Evolutionary conservation across 371 early-diverging fungal species (phyloP).

Genomic region (Syncephalis plumigaleata): DNA sequence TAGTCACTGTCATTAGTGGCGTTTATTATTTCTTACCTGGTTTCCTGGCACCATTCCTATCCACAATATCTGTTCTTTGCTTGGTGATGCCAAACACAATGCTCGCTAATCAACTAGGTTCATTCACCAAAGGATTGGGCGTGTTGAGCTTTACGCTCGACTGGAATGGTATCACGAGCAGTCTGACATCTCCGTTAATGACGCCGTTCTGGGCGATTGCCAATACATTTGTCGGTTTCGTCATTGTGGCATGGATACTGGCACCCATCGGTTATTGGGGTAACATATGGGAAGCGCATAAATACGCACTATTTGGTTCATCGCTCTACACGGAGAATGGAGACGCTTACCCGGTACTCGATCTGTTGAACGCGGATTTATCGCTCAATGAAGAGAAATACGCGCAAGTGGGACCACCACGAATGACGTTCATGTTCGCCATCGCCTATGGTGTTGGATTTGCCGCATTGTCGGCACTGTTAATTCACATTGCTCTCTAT

Average conservation of each 20-base stretch:
- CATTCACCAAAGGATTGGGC: conserved; percentile 22
- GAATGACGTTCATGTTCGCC: conserved; percentile 41
- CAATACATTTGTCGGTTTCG: conserved; percentile 48
- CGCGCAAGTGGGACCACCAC: conserved; percentile 19
- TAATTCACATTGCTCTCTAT: conserved; percentile 29
- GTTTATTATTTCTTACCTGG: conserved; percentile 36
- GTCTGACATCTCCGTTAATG: conserved; percentile 40
- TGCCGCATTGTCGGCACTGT: conserved; percentile 28
- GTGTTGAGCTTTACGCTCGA: conserved; percentile 49
- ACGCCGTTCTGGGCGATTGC: conserved; percentile 55
- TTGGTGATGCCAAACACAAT: conserved; percentile 25
- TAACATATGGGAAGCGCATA: conserved; percentile 20
- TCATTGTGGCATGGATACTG: conserved; percentile 54
- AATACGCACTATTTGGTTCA: conserved; percentile 8
- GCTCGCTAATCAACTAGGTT: conserved; percentile 26
- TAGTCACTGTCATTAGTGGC: conserved; percentile 8
- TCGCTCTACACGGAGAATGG: no score
- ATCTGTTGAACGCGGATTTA: no score
- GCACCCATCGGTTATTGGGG: conserved; percentile 48
- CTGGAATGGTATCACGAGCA: conserved; percentile 52
- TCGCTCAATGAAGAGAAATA: conserved; percentile 5
- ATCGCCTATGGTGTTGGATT: conserved; percentile 28
- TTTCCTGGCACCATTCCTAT: conserved; percentile 30
- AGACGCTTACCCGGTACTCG: no score
- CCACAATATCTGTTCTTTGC: conserved; percentile 21